phyloP scores from a whole-genome alignment of 305 asterid species.

The Solanum hybrid region DNA sequence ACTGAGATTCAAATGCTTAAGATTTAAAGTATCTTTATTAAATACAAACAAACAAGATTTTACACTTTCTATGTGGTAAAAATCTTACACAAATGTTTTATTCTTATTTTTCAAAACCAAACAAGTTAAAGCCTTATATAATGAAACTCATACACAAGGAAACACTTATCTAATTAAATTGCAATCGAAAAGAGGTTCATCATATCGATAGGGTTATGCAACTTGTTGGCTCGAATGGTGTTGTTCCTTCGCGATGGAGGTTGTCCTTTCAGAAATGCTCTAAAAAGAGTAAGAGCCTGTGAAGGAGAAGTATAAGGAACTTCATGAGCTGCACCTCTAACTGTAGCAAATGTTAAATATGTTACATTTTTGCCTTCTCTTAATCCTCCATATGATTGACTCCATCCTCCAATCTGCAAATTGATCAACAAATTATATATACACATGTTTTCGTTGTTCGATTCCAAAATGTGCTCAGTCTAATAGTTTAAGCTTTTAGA shows the following conservation, averaged over 20 bases:
- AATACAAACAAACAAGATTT: too few species aligned
- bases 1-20: too few species aligned
- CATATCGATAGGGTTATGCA: background rate
- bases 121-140: too few species aligned
- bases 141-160: too few species aligned
- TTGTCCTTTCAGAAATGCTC: conserved; percentile 4
- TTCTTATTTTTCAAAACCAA: too few species aligned
- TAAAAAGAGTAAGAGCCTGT: conserved; percentile 17
- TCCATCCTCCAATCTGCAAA: conserved; percentile 19
- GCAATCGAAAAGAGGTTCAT: background rate
- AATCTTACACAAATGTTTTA: too few species aligned
- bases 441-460: too few species aligned
- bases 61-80: too few species aligned
- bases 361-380: background rate
- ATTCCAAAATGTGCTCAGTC: too few species aligned
- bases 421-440: background rate
- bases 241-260: background rate
- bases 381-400: conserved; percentile 6
- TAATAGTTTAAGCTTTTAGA: too few species aligned
- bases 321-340: conserved; percentile 21
- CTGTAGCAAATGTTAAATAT: conserved; percentile 15
- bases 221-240: background rate
- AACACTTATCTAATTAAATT: background rate
- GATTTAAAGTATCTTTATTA: too few species aligned
- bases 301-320: conserved; percentile 23